Evolutionary conservation across 768 basidiomycete species (phyloP), one percentile per base, ranked within the genome.

Genomic region (Leccinum aurantiacum): DNA sequence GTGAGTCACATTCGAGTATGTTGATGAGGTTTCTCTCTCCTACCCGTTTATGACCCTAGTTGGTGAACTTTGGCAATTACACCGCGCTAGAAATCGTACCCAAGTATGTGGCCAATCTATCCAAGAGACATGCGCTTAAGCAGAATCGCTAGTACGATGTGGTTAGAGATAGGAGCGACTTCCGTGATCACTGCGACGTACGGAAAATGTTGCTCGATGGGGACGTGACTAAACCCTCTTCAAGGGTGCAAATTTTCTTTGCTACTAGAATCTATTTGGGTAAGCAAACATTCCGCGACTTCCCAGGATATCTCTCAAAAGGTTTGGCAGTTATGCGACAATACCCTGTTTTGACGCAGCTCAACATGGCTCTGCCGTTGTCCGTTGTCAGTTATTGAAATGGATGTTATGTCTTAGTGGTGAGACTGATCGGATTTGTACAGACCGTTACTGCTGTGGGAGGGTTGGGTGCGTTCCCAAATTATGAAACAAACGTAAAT

Each of bases 241-340:
- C 47, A 48, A 60, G 61, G n/a, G 41, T 60, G 17, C 61, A 60
- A 9, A 24, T 51, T 38, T 57, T 54, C 51, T 58, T 66, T n/a
- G 50, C 24, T 19, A 41, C 56, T 5, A 59, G 61, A 24, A 56
- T 63, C 46, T 54, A 58, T 51, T 41, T 54, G 37, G 58, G 57
- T 49, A 38, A 60, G 59, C 3, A 58, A 50, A 56, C 44, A 22
- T 10, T 47, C 27, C 11, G 9, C 19, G 17, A 49, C 22, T 53
- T 31, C 29, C 8, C 15, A 17, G 41, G 11, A 13, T 22, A 17
- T 19, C 11, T 25, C n/a, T 52, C 44, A 52, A 33, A 29, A 37
- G 4, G 37, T 7, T 27, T 27, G 13, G 33, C 48, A 60, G 57
- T 57, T 22, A 46, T 63, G 58, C 58, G 47, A 35, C 47, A 56